Percentiles rank a stretch among this genome's conserved stretches.
Evolutionary conservation across 2,329 filamentous ascomycete genomes (phyloP).

Genomic region (Nigrospora osmanthi): DNA sequence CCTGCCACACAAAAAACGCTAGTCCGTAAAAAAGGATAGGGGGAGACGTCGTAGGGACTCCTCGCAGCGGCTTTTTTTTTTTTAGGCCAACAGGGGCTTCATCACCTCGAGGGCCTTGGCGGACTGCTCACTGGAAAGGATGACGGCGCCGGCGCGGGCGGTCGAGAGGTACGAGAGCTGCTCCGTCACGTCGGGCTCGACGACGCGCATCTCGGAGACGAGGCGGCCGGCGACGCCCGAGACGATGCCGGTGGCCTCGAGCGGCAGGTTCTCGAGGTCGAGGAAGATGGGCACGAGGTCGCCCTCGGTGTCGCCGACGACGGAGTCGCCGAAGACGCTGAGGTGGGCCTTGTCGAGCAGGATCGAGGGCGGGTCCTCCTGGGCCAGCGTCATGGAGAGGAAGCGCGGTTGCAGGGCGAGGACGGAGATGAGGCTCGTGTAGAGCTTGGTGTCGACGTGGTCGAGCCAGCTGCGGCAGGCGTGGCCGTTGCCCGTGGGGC

Average conservation of each 20-base stretch:
- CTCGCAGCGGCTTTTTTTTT: no score
- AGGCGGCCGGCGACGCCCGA: slow-evolving; percentile 84
- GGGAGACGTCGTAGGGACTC: no score
- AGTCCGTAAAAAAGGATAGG: background rate
- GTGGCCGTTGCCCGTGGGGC: slow-evolving; percentile 24
- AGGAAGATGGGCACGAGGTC: slow-evolving; percentile 80
- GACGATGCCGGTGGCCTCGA: slow-evolving; percentile 89
- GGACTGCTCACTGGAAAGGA: slow-evolving; percentile 69
- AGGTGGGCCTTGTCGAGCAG: slow-evolving; percentile 64
- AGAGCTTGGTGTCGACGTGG: slow-evolving; percentile 54
- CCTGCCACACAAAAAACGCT: background rate
- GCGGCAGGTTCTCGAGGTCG: slow-evolving; percentile 70
- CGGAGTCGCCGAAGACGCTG: slow-evolving; percentile 58
- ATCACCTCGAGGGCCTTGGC: slow-evolving; percentile 67
- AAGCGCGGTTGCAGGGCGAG: slow-evolving; percentile 58
- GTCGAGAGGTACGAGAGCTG: slow-evolving; percentile 91
- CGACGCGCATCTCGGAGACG: slow-evolving; percentile 59
- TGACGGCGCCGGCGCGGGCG: slow-evolving; percentile 80
- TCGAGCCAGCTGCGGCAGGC: slow-evolving; percentile 43
- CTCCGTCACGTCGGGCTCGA: slow-evolving; percentile 36
- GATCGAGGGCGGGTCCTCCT: slow-evolving; percentile 66
- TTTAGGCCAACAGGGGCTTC: slow-evolving; percentile 36
- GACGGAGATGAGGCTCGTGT: slow-evolving; percentile 54
- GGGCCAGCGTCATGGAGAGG: slow-evolving; percentile 65
- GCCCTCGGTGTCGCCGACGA: slow-evolving; percentile 68